phyloP scores from a whole-genome alignment of 495 filamentous ascomycete species.

The Chaetomium fimeti region DNA sequence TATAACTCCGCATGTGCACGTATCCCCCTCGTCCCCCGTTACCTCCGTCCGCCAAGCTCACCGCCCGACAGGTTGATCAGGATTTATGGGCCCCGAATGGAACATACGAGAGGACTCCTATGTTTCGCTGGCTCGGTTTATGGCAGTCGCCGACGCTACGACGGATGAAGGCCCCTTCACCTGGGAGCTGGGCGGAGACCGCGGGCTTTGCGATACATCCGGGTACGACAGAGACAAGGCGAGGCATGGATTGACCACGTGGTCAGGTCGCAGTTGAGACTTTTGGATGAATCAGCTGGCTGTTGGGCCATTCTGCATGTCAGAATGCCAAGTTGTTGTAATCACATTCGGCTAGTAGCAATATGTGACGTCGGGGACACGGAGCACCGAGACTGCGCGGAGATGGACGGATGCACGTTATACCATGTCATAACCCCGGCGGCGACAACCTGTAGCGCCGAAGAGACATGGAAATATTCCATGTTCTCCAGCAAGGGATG shows the following conservation, averaged over 20 bases:
- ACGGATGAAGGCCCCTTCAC: background rate
- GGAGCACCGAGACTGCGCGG: background rate
- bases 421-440: background rate
- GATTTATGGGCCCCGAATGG: background rate
- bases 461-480: background rate
- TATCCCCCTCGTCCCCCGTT: background rate
- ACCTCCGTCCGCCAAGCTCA: background rate
- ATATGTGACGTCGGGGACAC: too few species aligned
- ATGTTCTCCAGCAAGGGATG: background rate
- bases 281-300: background rate
- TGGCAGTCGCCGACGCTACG: background rate
- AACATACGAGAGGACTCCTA: background rate
- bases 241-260: background rate
- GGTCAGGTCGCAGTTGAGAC: background rate
- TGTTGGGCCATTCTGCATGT: background rate
- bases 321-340: background rate
- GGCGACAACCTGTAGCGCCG: background rate
- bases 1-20: background rate
- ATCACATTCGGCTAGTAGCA: too few species aligned
- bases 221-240: background rate
- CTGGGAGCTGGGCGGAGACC: background rate
- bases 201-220: too few species aligned
- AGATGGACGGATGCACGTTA: too few species aligned
- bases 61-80: background rate
- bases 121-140: background rate